phyloP scores from a whole-genome alignment of 179 eudicot genomes.

The Beta corolliflora region DNA sequence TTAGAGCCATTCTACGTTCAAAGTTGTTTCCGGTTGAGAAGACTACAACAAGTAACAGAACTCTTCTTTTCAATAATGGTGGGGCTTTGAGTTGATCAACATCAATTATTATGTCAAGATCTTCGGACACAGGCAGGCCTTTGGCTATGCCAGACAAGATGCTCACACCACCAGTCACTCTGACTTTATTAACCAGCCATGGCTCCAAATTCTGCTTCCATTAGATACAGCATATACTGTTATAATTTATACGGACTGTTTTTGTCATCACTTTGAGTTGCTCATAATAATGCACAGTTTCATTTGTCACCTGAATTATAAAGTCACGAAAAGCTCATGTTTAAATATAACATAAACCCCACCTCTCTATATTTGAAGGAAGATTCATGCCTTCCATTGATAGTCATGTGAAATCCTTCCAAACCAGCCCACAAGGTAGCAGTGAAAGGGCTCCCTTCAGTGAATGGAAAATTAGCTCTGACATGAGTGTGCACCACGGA shows the following conservation, averaged over 20 bases:
- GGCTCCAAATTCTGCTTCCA: conserved; percentile 84
- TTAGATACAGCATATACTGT: background rate
- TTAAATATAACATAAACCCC: conserved; percentile 9
- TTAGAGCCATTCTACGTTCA: conserved; percentile 90
- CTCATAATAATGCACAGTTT: background rate
- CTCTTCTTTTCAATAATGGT: conserved; percentile 46
- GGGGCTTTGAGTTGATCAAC: conserved; percentile 70
- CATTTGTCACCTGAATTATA: background rate
- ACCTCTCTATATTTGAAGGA: conserved; percentile 89
- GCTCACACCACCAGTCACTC: conserved; percentile 68
- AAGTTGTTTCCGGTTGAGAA: conserved; percentile 93
- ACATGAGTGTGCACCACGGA: conserved; percentile 47
- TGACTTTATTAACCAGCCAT: conserved; percentile 76
- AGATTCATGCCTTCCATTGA: conserved; percentile 95
- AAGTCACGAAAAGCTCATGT: background rate
- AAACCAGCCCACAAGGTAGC: conserved; percentile 83
- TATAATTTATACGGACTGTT: background rate
- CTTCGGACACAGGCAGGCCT: conserved; percentile 81
- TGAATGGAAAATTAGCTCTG: conserved; percentile 67
- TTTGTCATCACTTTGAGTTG: background rate
- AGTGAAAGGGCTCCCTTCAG: conserved; percentile 74
- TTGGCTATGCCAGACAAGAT: conserved; percentile 70
- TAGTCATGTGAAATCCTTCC: conserved; percentile 94
- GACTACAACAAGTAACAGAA: conserved; percentile 69
- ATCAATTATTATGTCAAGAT: conserved; percentile 54